A percentile compares a stretch with the other conserved stretches of the same genome.
Conservation (phyloP, 192 early-diverging fungal species). For the Coemansia asiatica region DNA sequence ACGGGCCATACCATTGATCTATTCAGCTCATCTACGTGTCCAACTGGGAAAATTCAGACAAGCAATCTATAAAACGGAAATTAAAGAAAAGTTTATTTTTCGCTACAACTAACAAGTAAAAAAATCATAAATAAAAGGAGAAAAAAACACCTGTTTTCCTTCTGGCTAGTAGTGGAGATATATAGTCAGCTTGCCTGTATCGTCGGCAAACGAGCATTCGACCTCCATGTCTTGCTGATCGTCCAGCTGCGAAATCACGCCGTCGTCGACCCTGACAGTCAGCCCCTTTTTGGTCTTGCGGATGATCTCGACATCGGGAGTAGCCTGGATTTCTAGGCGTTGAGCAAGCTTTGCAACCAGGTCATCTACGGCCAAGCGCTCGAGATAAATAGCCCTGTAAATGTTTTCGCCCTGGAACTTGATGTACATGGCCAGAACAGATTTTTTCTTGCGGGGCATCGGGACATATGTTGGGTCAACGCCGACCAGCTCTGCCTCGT, state of each 20-base stretch:
- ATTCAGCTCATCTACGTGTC: neutral
- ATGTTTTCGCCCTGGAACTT: conserved; percentile 58
- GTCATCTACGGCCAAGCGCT: conserved; percentile 56
- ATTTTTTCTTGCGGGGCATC: conserved; percentile 32
- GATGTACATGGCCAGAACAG: conserved; percentile 60
- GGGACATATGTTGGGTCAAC: conserved; percentile 68
- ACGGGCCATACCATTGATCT: neutral
- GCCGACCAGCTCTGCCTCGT: conserved; percentile 39
- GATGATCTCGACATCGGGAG: conserved; percentile 41
- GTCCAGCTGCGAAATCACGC: conserved; percentile 59
- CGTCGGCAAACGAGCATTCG: conserved; percentile 42
- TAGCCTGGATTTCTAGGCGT: conserved; percentile 55
- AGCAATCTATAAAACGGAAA: neutral
- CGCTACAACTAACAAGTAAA: conserved; percentile 8
- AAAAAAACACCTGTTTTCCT: neutral
- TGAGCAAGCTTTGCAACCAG: conserved; percentile 56
- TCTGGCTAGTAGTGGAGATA: conserved; percentile 32
- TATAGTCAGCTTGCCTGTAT: conserved; percentile 44
- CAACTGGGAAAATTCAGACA: neutral
- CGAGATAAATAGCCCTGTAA: conserved; percentile 67
- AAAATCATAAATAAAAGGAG: neutral
- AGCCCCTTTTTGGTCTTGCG: conserved; percentile 57
- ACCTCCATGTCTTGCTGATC: conserved; percentile 70
- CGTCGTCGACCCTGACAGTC: conserved; percentile 61
- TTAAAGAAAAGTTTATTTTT: neutral